A percentile compares a stretch with the other conserved stretches of the same genome.
Conservation (phyloP, 345 rosid species). For the Reutealis trisperma region DNA sequence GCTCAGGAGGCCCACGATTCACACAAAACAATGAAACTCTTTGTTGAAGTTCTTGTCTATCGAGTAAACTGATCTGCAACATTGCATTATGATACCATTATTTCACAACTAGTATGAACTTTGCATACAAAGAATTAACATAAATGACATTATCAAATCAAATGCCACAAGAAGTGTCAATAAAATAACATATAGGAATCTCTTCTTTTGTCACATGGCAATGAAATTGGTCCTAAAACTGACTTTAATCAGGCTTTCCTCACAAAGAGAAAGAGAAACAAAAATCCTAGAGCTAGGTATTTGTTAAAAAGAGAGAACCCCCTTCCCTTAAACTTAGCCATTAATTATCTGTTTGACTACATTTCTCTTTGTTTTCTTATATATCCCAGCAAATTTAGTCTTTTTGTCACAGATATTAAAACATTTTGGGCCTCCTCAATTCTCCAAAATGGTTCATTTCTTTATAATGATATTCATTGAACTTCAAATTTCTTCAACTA, state of each 20-base stretch:
- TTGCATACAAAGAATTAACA: neutral
- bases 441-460: no score
- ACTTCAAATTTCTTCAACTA: neutral
- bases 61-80: conserved; percentile 73
- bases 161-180: neutral
- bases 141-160: neutral
- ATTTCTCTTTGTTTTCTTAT: neutral
- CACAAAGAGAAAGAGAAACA: no score
- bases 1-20: conserved; percentile 81
- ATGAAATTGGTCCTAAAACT: neutral
- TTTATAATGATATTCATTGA: no score
- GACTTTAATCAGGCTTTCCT: neutral
- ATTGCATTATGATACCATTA: conserved; percentile 19
- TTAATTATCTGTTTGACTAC: neutral
- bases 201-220: neutral
- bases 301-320: neutral
- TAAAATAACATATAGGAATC: neutral
- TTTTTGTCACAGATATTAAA: neutral
- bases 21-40: conserved; percentile 57
- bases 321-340: neutral
- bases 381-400: neutral
- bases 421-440: neutral
- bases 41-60: conserved; percentile 74
- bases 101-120: neutral
- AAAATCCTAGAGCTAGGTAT: neutral